phyloP scores from a whole-genome alignment of 306 rosid genomes.

The Argentina anserina region DNA sequence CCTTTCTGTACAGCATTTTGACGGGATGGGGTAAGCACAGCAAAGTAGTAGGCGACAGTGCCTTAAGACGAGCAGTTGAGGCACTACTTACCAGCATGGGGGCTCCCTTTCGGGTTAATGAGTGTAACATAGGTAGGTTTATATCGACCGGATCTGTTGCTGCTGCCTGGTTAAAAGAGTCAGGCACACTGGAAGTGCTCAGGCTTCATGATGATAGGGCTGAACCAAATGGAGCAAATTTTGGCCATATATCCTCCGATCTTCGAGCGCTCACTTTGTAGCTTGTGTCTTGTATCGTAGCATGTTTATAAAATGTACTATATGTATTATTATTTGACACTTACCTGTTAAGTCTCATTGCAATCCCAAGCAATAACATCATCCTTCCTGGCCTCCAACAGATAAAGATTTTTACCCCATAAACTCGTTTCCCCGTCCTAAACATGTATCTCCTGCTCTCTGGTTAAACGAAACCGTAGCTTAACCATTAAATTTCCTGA shows the following conservation, averaged over 20 bases:
- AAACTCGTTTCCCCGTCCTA: no score
- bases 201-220: constrained; percentile 60
- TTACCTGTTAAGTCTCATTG: no score
- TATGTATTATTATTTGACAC: no score
- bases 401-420: no score
- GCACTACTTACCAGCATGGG: constrained; percentile 66
- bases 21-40: constrained; percentile 99
- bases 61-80: constrained; percentile 63
- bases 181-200: constrained; percentile 57
- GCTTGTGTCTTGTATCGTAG: constrained; percentile 5
- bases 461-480: no score
- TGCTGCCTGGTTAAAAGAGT: constrained; percentile 69
- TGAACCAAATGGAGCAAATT: constrained; percentile 28
- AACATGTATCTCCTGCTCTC: no score
- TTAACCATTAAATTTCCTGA: no score
- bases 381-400: no score
- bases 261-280: constrained; percentile 45
- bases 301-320: not conserved
- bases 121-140: constrained; percentile 72
- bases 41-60: constrained; percentile 77
- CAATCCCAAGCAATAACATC: no score
- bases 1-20: constrained; percentile 55
- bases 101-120: constrained; percentile 69
- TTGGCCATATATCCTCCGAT: constrained; percentile 29
- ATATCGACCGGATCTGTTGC: constrained; percentile 56